Evolutionary conservation across 306 rosid species (phyloP), one percentile per base, ranked within the genome.

Genomic region (Prunus dulcis): DNA sequence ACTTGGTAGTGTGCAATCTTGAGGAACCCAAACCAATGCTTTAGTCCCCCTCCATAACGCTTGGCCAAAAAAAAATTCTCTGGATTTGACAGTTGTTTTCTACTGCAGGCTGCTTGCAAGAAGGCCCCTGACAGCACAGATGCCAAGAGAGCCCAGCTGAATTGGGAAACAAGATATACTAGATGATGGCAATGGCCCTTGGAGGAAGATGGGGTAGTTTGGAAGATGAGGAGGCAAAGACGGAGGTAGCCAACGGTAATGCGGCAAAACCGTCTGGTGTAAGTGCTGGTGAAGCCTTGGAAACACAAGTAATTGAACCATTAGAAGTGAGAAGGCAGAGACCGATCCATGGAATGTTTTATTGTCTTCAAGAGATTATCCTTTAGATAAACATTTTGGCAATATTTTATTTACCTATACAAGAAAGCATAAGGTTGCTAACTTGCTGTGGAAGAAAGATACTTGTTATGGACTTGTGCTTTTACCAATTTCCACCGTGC

Each of bases 171-270:
- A 96, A 96, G 84, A 91, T 91, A 32, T 96, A 92, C 43, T 97
- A 91, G 86, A 91, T 96, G 97, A 96, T 96, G 93, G 87, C 96
- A 12, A 74, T 96, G 88, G 98, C 99, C 63, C 82, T 96, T 8
- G 99, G 99, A 74, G 98, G 99, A 75, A 88, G 96, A 82, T 95
- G 99, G 99, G 99, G 98, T 51, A 84, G 99, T 81, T 64, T 83
- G 57, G 98, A 92, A 67, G 96, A 82, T 43, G 92, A 76, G 28
- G 74, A 60, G 55, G 79, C 70, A 27, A 90, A 51, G 30, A 30
- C 56, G 6, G 20, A 66, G 41, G 66, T 75, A 23, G 51, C 78
- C 13, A 76, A 23, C 9, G 82, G 73, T 28, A 28, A 32, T 61
- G 75, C 65, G 4, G 58, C 73, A 3, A 90, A 82, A 76, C 66